A percentile compares a stretch with the other conserved stretches of the same genome.
These are phyloP conservation scores for Penicillium samsonianum DNA, from an alignment of 495 filamentous ascomycete genomes.

Conservation along the genomic window DNA sequence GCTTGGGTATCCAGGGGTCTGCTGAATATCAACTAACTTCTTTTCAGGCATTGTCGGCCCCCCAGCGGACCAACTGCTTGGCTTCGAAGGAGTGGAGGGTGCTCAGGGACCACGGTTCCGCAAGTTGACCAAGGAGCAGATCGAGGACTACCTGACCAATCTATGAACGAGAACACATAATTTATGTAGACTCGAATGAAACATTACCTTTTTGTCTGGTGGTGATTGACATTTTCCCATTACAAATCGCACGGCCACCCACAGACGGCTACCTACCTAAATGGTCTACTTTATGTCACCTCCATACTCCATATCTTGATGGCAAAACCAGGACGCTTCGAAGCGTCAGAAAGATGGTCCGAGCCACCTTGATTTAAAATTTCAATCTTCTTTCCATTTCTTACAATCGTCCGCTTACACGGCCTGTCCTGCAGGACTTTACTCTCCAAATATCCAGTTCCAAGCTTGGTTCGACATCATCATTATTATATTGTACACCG, in stretches of 20 bases:
- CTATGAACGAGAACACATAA: conserved; percentile 53
- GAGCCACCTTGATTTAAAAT: not conserved
- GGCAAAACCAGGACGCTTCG: not conserved
- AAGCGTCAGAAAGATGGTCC: not conserved
- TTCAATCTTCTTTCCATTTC: not conserved
- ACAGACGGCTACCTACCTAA: conserved; percentile 5
- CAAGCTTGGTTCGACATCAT: not conserved
- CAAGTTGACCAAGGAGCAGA: conserved; percentile 95
- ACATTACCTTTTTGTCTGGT: conserved; percentile 21
- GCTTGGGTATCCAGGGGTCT: not conserved
- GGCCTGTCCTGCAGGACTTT: not conserved
- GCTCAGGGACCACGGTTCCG: conserved; percentile 90
- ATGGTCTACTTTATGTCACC: not conserved
- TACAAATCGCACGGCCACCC: conserved; percentile 13
- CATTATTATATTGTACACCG: not conserved
- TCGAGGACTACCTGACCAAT: conserved; percentile 98
- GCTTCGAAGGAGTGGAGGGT: conserved; percentile 88
- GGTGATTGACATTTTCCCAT: conserved; percentile 20
- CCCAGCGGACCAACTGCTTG: conserved; percentile 88
- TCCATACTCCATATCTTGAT: not conserved
- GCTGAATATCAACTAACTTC: conserved; percentile 7
- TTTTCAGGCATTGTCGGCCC: conserved; percentile 84
- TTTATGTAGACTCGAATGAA: conserved; percentile 30
- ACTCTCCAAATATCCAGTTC: not conserved
- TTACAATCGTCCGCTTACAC: not conserved